These are phyloP conservation scores for Geosmithia flava DNA, from an alignment of 2,329 filamentous ascomycete species.

Conservation along the genomic window DNA sequence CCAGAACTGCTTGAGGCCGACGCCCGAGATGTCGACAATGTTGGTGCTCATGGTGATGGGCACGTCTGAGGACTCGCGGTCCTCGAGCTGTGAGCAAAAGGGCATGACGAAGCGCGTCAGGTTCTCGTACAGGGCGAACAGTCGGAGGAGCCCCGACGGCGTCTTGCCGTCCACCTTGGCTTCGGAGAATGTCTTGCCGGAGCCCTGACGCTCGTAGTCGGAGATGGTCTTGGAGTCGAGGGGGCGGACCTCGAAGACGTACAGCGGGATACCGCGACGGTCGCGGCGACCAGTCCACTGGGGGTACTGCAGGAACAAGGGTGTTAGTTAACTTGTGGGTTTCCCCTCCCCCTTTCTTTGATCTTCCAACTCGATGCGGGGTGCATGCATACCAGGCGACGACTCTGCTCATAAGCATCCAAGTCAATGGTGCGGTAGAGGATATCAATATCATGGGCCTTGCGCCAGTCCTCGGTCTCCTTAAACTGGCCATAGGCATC, in stretches of 20 bases:
- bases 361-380: not conserved
- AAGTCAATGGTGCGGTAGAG: constrained; percentile 82
- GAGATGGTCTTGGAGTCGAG: constrained; percentile 73
- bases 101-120: constrained; percentile 79
- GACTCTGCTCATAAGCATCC: constrained; percentile 69
- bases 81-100: constrained; percentile 62
- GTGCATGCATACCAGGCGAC: constrained; percentile 48
- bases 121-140: constrained; percentile 92
- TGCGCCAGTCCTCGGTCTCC: constrained; percentile 80
- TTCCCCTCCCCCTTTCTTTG: not conserved
- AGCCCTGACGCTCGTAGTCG: constrained; percentile 55
- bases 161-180: constrained; percentile 55
- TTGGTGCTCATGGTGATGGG: constrained; percentile 89
- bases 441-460: constrained; percentile 62
- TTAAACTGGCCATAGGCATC: constrained; percentile 78
- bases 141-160: constrained; percentile 63
- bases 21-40: constrained; percentile 83
- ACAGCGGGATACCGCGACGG: constrained; percentile 81
- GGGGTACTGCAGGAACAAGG: constrained; percentile 52
- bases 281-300: constrained; percentile 92
- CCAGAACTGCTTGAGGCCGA: constrained; percentile 91
- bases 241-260: constrained; percentile 76
- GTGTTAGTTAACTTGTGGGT: not conserved
- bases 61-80: constrained; percentile 62
- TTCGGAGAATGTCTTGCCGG: constrained; percentile 37